Conservation (phyloP, 768 basidiomycete species). For the Boletus reticulatus region DNA sequence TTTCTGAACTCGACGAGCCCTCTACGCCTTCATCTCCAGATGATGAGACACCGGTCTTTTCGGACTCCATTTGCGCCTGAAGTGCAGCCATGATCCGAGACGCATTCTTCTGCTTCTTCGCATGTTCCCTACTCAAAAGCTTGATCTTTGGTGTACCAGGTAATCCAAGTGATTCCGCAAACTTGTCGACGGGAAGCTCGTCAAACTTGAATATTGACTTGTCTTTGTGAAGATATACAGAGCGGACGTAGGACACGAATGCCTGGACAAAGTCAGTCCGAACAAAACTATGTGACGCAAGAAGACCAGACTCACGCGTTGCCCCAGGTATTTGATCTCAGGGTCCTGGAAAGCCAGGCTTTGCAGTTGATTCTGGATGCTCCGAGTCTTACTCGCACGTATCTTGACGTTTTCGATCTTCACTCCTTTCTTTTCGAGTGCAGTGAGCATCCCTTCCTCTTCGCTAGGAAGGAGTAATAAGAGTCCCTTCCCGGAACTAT, state of each 20-base stretch:
- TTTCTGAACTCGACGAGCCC: slow-evolving; percentile 20
- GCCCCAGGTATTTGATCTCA: slow-evolving; percentile 95
- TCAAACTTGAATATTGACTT: slow-evolving; percentile 88
- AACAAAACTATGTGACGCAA: background rate
- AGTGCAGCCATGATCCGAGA: slow-evolving; percentile 44
- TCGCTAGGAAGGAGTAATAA: slow-evolving; percentile 87
- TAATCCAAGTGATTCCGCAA: slow-evolving; percentile 86
- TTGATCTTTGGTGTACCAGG: slow-evolving; percentile 97
- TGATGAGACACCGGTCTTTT: slow-evolving; percentile 10
- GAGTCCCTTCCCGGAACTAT: slow-evolving; percentile 83
- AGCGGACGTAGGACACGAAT: slow-evolving; percentile 93
- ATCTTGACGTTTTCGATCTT: slow-evolving; percentile 81
- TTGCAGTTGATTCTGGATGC: slow-evolving; percentile 85
- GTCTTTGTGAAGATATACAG: slow-evolving; percentile 90
- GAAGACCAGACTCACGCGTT: slow-evolving; percentile 58
- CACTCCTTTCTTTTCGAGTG: slow-evolving; percentile 71
- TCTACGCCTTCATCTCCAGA: slow-evolving; percentile 19
- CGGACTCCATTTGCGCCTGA: slow-evolving; percentile 30
- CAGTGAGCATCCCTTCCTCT: slow-evolving; percentile 82
- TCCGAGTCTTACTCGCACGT: slow-evolving; percentile 80
- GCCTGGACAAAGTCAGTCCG: slow-evolving; percentile 49
- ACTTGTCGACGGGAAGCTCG: slow-evolving; percentile 78
- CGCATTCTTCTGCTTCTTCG: slow-evolving; percentile 77
- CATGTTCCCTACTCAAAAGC: slow-evolving; percentile 65
- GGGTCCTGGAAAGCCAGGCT: slow-evolving; percentile 92